Conservation (phyloP, 2,329 filamentous ascomycete species). For the Xylaria polymorpha region DNA sequence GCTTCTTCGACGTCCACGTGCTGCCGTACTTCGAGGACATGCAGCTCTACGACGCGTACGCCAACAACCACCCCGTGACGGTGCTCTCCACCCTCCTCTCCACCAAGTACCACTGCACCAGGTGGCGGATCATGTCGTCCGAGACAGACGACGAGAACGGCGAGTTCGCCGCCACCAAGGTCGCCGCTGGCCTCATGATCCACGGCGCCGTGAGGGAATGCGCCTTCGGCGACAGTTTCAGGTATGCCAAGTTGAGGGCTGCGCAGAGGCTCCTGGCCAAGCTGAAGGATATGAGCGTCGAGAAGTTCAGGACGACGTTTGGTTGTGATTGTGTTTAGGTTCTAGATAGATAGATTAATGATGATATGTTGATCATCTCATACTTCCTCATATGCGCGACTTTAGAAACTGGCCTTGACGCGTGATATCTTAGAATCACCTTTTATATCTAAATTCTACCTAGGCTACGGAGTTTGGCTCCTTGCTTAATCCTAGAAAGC, state of each 20-base stretch:
- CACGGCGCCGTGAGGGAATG: slow-evolving; percentile 76
- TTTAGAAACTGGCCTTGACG: neutral
- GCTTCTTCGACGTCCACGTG: slow-evolving; percentile 82
- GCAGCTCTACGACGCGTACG: slow-evolving; percentile 86
- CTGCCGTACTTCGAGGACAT: slow-evolving; percentile 86
- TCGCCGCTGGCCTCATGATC: slow-evolving; percentile 80
- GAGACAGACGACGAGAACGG: slow-evolving; percentile 58
- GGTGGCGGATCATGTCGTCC: slow-evolving; percentile 65
- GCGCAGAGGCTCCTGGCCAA: slow-evolving; percentile 68
- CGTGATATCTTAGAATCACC: neutral
- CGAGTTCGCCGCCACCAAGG: slow-evolving; percentile 59
- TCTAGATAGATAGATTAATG: slow-evolving; percentile 42
- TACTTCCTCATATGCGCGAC: no score
- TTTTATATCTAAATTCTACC: neutral
- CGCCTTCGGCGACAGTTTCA: slow-evolving; percentile 69
- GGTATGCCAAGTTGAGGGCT: slow-evolving; percentile 78
- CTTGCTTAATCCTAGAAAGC: neutral
- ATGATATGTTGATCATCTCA: neutral
- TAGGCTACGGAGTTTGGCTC: neutral
- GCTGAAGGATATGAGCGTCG: slow-evolving; percentile 58
- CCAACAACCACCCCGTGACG: slow-evolving; percentile 86
- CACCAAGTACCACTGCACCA: slow-evolving; percentile 71
- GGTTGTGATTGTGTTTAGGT: slow-evolving; percentile 69
- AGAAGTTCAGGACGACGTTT: slow-evolving; percentile 70
- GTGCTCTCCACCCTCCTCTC: slow-evolving; percentile 73